Conservation (phyloP, 495 filamentous ascomycete genomes). For the Thozetella sp. region DNA sequence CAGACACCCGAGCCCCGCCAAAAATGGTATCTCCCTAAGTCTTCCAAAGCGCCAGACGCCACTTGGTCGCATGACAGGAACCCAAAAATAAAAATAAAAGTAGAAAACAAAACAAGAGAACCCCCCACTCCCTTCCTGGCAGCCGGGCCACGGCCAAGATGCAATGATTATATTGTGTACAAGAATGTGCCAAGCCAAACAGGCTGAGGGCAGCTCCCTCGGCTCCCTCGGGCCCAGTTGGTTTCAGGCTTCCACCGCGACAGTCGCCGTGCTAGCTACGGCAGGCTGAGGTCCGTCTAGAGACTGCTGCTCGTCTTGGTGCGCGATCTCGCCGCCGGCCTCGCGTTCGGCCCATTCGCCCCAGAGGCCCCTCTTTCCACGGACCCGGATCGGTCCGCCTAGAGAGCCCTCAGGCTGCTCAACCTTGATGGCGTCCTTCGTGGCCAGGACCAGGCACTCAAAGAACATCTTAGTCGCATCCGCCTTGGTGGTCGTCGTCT, state of each 20-base stretch:
- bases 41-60: slow-evolving; percentile 5
- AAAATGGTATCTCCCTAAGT: slow-evolving; percentile 8
- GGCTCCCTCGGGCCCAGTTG: neutral
- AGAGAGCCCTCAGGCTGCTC: slow-evolving; percentile 78
- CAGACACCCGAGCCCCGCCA: neutral
- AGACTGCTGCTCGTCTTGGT: slow-evolving; percentile 33
- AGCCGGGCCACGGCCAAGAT: slow-evolving; percentile 3
- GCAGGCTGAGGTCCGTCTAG: slow-evolving; percentile 24
- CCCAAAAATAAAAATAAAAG: neutral
- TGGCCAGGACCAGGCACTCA: slow-evolving; percentile 91
- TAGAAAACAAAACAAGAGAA: neutral
- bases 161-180: neutral
- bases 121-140: too few species aligned
- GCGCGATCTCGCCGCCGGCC: slow-evolving; percentile 59
- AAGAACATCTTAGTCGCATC: slow-evolving; percentile 99
- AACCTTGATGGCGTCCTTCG: slow-evolving; percentile 97
- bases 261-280: slow-evolving; percentile 29
- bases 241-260: slow-evolving; percentile 28
- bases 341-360: slow-evolving; percentile 92
- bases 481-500: slow-evolving; percentile 71
- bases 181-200: neutral
- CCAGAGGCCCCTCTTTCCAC: slow-evolving; percentile 90
- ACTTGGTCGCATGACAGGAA: slow-evolving; percentile 3
- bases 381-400: slow-evolving; percentile 76
- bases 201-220: too few species aligned